These are phyloP conservation scores for Stemphylium vesicarium DNA, from an alignment of 2,329 filamentous ascomycete species.

Conservation along the genomic window DNA sequence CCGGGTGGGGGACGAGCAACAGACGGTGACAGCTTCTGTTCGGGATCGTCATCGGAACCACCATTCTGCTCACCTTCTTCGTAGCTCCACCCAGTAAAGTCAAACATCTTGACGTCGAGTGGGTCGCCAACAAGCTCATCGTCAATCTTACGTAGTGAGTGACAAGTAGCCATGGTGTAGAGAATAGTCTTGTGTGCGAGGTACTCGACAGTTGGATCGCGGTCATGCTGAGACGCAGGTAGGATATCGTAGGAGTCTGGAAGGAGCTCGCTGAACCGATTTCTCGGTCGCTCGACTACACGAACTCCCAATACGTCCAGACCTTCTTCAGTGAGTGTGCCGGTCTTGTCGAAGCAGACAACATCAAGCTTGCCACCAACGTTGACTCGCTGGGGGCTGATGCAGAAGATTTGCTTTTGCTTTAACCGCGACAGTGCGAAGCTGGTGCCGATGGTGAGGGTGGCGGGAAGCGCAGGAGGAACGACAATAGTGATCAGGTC, in stretches of 20 bases:
- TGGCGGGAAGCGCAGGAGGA: conserved; percentile 91
- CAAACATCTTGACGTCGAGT: conserved; percentile 97
- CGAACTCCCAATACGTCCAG: conserved; percentile 90
- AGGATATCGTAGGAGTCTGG: conserved; percentile 68
- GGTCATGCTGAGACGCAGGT: conserved; percentile 60
- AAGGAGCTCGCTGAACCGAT: conserved; percentile 77
- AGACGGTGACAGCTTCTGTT: conserved; percentile 82
- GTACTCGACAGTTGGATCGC: conserved; percentile 66
- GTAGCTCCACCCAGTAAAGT: conserved; percentile 91
- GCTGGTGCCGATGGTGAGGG: conserved; percentile 93
- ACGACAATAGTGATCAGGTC: conserved; percentile 98
- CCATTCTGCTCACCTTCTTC: conserved; percentile 79
- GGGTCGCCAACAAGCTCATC: conserved; percentile 91
- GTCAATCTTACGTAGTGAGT: conserved; percentile 86
- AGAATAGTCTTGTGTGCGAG: conserved; percentile 72
- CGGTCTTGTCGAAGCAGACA: conserved; percentile 98
- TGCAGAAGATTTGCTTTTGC: conserved; percentile 92
- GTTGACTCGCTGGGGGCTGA: conserved; percentile 95
- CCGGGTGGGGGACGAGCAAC: conserved; percentile 79
- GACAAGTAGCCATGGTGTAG: conserved; percentile 96
- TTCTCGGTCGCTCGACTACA: conserved; percentile 69
- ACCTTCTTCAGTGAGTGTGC: conserved; percentile 96
- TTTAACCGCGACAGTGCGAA: conserved; percentile 89
- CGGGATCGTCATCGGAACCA: conserved; percentile 75
- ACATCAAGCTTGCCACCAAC: conserved; percentile 95